A percentile compares a stretch with the other conserved stretches of the same genome.
Evolutionary conservation across 2,329 filamentous ascomycete species (phyloP).

Genomic region (Curvularia verruculosa): DNA sequence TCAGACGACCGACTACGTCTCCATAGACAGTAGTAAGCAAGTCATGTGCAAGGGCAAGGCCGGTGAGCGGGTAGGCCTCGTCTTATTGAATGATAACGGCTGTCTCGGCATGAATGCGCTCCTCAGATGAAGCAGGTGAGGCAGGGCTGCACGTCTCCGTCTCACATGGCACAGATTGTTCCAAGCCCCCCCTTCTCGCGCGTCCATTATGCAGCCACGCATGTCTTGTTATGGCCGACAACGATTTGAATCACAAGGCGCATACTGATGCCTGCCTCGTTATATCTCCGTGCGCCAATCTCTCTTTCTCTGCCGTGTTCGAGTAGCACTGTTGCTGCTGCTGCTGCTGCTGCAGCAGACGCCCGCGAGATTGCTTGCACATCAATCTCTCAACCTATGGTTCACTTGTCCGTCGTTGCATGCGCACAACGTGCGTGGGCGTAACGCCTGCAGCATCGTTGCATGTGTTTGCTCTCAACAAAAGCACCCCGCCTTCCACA

Average conservation of each 20-base stretch:
- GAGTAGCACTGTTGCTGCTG: no score
- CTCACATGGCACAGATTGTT: conserved; percentile 2
- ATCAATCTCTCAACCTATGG: conserved; percentile 2
- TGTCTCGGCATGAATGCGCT: conserved; percentile 11
- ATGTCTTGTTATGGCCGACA: neutral
- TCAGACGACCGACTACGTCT: neutral
- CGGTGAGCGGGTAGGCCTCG: neutral
- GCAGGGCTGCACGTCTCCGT: conserved; percentile 7
- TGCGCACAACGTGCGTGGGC: conserved; percentile 25
- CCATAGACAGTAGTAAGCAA: neutral
- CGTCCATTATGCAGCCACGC: neutral
- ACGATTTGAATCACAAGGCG: neutral
- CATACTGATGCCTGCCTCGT: neutral
- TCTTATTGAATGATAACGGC: conserved; percentile 8
- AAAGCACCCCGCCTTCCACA: conserved; percentile 20
- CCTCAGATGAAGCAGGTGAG: conserved; percentile 7
- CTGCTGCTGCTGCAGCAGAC: neutral
- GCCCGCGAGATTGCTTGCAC: conserved; percentile 5
- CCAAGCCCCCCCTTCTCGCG: conserved; percentile 3
- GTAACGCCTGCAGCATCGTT: conserved; percentile 27
- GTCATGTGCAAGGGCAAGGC: conserved; percentile 2
- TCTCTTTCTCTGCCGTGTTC: conserved; percentile 7
- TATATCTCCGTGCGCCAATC: neutral
- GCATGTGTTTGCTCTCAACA: conserved; percentile 28
- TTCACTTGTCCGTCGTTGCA: conserved; percentile 4